Evolutionary conservation across 257 asterid genomes (phyloP), one percentile per base, ranked within the genome.

Genomic region (Asclepias syriaca): DNA sequence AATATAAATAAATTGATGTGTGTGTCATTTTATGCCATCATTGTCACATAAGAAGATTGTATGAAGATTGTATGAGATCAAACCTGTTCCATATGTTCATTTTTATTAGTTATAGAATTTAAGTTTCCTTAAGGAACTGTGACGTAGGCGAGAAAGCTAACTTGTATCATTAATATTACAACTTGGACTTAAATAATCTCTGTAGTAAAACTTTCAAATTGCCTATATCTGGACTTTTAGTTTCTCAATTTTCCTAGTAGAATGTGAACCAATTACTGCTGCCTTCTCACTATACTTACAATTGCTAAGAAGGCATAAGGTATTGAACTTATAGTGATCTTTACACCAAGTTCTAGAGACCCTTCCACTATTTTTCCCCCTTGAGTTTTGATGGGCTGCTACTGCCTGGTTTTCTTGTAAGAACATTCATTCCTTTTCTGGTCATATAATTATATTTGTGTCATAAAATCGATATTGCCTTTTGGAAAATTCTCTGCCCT

Each of bases 401-500:
- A 65, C 60, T 50, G 22, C 58, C 21, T 53, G 66, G 66, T 69
- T 66, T 70, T 43, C 55, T 51, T 34, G 57, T 51, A 70, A 68
- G 51, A 65, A 56, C 39, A 18, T 54, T 34, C 63, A 58, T 73
- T 73, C 61, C 3, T 46, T 55, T 53, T 69, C 5, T 43, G 48
- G 40, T 45, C 63, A 24, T 66, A 49, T 66, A 49, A n/a, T 66
- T 29, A 39, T 69, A 6, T 32, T 54, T 22, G 19, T 39, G 84
- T 90, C 89, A 93, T 71, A 85, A 87, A 82, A 73, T 55, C 21
- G 89, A 89, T 70, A 84, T 74, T 66, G 82, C 77, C 77, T 87
- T 89, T 49, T 76, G 96, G 50, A 94, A 94, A 77, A 94, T 89
- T 75, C 90, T 87, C 84, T 94, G 98, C 6, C 98, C 98, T 0